Base-by-base conservation (phyloP, 345 rosid species). In the Gossypium australe region DNA sequence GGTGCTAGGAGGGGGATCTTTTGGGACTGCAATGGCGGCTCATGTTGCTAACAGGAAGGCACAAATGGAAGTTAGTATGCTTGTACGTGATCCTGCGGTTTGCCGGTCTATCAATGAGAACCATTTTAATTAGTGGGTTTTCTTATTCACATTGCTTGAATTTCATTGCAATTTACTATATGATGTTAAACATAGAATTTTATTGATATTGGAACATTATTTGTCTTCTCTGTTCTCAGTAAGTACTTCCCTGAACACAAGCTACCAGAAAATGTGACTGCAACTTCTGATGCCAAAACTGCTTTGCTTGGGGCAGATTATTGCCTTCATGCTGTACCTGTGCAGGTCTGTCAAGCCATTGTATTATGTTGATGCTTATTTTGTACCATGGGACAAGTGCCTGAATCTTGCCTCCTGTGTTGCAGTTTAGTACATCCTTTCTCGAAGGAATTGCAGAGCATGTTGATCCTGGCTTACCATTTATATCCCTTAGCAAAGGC, bases 1-100 rank as follows among this genome's bases (percentile, higher is more conserved):
- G 75, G 98, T 94, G 81, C 92, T 94, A 67, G 98, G 98, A 72
- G 98, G 98, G 65, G 98, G 98, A 43, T 94, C 98, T 25, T 94
- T 94, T 81, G 98, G 94, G 72, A 94, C 97, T 0, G 97, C 97
- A 67, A 90, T 94, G 97, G 97, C 97, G 34, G 93, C 98, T 4
- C 98, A 94, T 80, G 85, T 92, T 79, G 98, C 98, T 24, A 84
- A 71, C 71, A 82, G 86, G 76, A 94, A 90, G 83, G 76, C 85
- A 5, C 86, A 87, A 71, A 75, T 94, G 68, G 89, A 92, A 69
- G 98, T 94, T 79, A 83, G 82, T 55, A 82, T 94, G 89, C 97
- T 94, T 71, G 87, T 94, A 7, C 94, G 98, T 47, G 97, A 92
- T 81, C 85, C 89, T 51, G 57, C 78, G 38, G 85, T 94, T 65